Evolutionary conservation across 768 basidiomycete species (phyloP), one percentile per base, ranked within the genome.

Genomic region (Coprinopsis cinerea): DNA sequence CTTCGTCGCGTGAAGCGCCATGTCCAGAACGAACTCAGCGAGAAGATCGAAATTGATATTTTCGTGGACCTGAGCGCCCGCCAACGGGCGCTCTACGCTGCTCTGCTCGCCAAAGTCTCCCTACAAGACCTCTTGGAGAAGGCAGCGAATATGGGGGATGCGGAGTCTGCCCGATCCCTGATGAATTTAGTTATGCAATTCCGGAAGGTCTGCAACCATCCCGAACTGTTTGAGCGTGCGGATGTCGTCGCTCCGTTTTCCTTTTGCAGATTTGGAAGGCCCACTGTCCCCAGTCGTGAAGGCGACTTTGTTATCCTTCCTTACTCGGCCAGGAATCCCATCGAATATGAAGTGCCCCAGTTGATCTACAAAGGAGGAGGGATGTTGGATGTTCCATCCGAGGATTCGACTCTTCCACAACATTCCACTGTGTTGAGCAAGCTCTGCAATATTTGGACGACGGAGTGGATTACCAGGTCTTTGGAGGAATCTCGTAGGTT

Each of bases 131-230:
- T 99, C 28, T 73, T 99, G 43, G 88, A 88, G 58, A 94, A 96
- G 65, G 94, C 96, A 9, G 84, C 90, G 2, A 89, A 89, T 56
- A 82, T 92, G 52, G 88, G 92, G 14, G 92, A 95, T 58, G 88
- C 82, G 4, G 90, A 93, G 56, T 91, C 90, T 25, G 92, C 93
- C 45, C 84, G 92, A 47, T 91, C 92, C 5, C 72, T 99, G 53
- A 98, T 98, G 95, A 99, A 98, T 67, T 78, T 99, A 53, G 96
- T 99, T 54, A 99, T 99, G 96, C 96, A 99, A 65, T 98, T 98
- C 76, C 85, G 96, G 57, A 99, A 99, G 76, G 92, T 89, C 55
- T 98, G 95, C 76, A 98, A 97, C 59, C 96, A 99, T 58, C 96
- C 96, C 0, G 95, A 98, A 63, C 77, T 99, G 24, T 99, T 99